Conservation (phyloP, 73 alveolate genomes). For the Symbiodinium pilosum region DNA sequence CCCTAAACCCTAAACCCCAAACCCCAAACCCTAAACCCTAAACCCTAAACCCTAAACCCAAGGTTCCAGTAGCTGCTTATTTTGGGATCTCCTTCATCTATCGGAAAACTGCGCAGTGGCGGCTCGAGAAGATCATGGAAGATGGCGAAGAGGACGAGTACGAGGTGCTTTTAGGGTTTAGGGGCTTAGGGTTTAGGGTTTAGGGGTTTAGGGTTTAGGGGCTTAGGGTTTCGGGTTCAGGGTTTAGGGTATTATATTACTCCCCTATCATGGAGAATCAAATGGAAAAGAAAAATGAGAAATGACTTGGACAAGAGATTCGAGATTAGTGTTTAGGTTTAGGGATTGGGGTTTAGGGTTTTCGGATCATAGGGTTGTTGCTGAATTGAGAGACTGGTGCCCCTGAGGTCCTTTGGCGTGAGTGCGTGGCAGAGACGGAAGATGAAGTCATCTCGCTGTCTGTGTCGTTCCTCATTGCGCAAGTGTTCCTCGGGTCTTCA, state of each 20-base stretch:
- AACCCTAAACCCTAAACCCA: too few relatives aligned
- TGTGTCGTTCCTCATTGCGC: conserved; percentile 25
- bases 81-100: background rate
- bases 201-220: too few relatives aligned
- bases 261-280: background rate
- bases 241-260: too few relatives aligned
- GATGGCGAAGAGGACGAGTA: conserved; percentile 87
- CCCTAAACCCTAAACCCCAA: too few relatives aligned
- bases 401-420: conserved; percentile 89
- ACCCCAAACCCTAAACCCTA: too few relatives aligned
- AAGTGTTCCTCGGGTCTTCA: background rate
- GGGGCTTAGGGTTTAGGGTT: too few relatives aligned
- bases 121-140: conserved; percentile 44
- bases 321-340: background rate
- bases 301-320: background rate
- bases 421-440: conserved; percentile 82
- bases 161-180: too few relatives aligned
- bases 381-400: background rate
- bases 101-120: conserved; percentile 13
- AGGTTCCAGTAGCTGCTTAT: background rate
- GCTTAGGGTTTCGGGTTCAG: too few relatives aligned
- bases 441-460: conserved; percentile 70
- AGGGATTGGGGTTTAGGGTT: too few relatives aligned
- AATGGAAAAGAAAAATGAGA: background rate
- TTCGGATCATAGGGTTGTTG: background rate